Evolutionary conservation across 208 protist species (phyloP), one percentile per base, ranked within the genome.

Genomic region (Naegleria lovaniensis): DNA sequence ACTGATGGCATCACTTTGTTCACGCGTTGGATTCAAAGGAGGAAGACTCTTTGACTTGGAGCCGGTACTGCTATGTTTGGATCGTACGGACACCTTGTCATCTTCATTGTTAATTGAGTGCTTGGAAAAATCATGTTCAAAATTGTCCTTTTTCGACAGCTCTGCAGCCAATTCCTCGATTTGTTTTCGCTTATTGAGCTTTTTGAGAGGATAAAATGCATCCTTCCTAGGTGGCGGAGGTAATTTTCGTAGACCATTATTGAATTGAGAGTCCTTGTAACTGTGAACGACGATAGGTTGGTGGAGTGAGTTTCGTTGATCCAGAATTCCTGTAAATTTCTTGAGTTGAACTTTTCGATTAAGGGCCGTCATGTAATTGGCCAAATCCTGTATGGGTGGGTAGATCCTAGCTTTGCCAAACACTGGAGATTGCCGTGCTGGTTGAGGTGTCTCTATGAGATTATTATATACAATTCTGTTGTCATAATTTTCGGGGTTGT

Each of bases 251-350:
- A 36, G 9, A 9, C 67, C 67, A 79, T 79, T 79, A 36, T 29
- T 79, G n/a, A 79, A 79, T 79, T 79, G 67, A 79, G 67, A 79
- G 67, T 79, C 67, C 67, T 79, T 79, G 9, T 36, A 79, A 79
- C 29, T 33, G 36, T 79, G 67, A 79, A 79, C 67, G n/a, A 79
- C 67, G 7, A 79, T 79, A 9, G 67, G 29, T 79, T 67, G 55
- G 22, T 67, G 55, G 3, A 67, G 11, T 67, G 55, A 29, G 11
- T 67, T 15, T 29, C 55, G 4, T 29, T 67, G 55, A 67, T 67
- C 55, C 9, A 19, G 5, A 19, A 67, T 67, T 67, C 22, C 22
- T 22, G 19, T 4, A 29, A 67, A 67, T 29, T 29, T 67, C 22
- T 67, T 15, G 4, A 22, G 55, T 67, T 67, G 55, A 48, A 48